Conservation (phyloP, 192 early-diverging fungal species). For the Obelidium mucronatum region DNA sequence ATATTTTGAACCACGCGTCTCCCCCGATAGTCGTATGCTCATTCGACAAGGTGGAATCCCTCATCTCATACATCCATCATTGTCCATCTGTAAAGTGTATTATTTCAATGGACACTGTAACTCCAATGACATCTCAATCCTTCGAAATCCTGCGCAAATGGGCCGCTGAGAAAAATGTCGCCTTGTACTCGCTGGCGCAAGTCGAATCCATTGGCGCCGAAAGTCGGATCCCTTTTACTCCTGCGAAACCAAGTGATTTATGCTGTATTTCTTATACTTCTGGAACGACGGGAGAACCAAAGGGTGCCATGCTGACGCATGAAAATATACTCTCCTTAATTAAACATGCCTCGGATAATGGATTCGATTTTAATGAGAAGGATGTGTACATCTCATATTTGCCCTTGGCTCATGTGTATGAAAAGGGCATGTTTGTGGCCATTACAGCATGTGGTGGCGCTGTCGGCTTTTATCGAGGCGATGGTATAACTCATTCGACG, state of each 20-base stretch:
- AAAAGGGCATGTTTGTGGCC: conserved; percentile 52
- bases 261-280: conserved; percentile 63
- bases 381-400: conserved; percentile 68
- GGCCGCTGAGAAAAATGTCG: conserved; percentile 57
- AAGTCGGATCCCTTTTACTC: conserved; percentile 62
- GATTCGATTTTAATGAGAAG: conserved; percentile 16
- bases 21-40: conserved; percentile 73
- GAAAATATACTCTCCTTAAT: conserved; percentile 14
- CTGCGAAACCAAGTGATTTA: conserved; percentile 73
- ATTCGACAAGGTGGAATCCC: conserved; percentile 58
- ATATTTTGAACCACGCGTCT: conserved; percentile 85
- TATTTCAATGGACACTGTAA: conserved; percentile 54
- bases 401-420: conserved; percentile 91
- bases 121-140: conserved; percentile 3
- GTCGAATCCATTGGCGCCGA: conserved; percentile 69
- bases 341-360: conserved; percentile 11
- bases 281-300: conserved; percentile 64
- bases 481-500: conserved; percentile 61
- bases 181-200: conserved; percentile 71
- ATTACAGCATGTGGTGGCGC: conserved; percentile 63
- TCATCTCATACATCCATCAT: conserved; percentile 41
- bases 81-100: conserved; percentile 56
- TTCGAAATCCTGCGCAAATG: conserved; percentile 52
- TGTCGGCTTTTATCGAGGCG: conserved; percentile 80
- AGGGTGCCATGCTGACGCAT: conserved; percentile 18